Evolutionary conservation across 2,329 filamentous ascomycete genomes (phyloP), one percentile per base, ranked within the genome.

Genomic region (Colletotrichum lini): DNA sequence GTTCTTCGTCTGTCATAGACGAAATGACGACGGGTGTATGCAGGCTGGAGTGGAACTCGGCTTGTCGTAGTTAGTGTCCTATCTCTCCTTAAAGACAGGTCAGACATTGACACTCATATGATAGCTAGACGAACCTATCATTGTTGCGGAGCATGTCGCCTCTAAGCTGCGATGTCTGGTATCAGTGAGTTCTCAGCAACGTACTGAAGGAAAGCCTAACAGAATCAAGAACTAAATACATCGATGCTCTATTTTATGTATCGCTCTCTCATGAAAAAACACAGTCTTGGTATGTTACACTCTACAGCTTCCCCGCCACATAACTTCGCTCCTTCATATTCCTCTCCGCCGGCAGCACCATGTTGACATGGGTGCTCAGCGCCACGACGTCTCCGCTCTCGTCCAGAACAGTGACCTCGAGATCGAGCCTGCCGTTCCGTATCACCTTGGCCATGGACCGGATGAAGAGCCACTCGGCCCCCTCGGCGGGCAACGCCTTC

Each of bases 391-490:
- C 75, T 0, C 76, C 79, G 0, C 70, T 23, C 1, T 38, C 38
- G 47, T 95, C 92, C 78, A 91, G 80, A 2, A 95, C 82, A 38
- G 91, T 81, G 26, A 96, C 85, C 74, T 96, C 92, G 56, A 95
- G 77, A 82, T 97, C 94, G 78, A 93, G 91, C 70, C 92, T 84
- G 1, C 94, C 94, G 73, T 94, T 91, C 74, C 85, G 86, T 52
- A 95, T 88, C 79, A 86, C 83, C 80, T 94, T 95, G 5, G 90
- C 85, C 65, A 88, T 85, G 15, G 91, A 85, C 42, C 93, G 85
- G 50, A 91, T 84, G 75, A 91, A 91, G 64, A 97, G 78, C 91
- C 92, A 96, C 78, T 94, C 90, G 1, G 90, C 89, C 0, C 94
- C 93, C 52, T 89, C 88, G 4, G 83, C 81, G 0, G 93, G 93